Evolutionary conservation across 768 basidiomycete species (phyloP), one percentile per base, ranked within the genome.

Genomic region (Lentinula sp.): DNA sequence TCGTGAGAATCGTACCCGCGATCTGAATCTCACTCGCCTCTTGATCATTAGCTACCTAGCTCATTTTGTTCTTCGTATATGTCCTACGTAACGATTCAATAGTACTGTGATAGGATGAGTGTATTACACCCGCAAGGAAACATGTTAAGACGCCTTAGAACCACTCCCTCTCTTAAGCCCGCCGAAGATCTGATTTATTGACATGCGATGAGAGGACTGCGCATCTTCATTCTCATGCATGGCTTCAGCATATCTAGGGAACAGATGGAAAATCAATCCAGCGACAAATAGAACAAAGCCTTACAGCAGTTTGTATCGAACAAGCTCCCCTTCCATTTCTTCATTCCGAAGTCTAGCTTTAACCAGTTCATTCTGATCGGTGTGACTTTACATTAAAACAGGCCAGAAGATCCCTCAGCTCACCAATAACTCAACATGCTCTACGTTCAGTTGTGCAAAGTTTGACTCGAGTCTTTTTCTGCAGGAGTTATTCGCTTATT

Each of bases 301-400:
- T 71, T 67, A 95, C 91, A 96, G 71, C 49, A 97, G 77, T 75
- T 97, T 97, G 76, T 97, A 98, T 45, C 90, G 86, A 42, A 99
- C 95, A 16, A 99, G 83, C 71, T 98, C 93, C 61, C 86, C 83
- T 72, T 98, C 97, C 62, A 96, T 80, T 70, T 98, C 95, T 70
- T 99, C 96, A 66, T 92, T 91, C 62, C 88, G 86, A 43, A 98
- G 75, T 56, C 95, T 85, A 61, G 88, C 81, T 77, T 87, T 92
- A 3, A 98, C 97, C 3, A 98, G 83, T 70, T 96, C 89, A 66
- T 95, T 93, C 91, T 93, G 51, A 52, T 23, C 6, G 12, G 6
- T 13, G 13, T 13, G 6, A 20, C 28, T 18, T 13, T 13, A 43
- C 41, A 62, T 41, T 7, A 37, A 33, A 53, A 12, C 28, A 57